Conservation (phyloP, 768 basidiomycete genomes). For the Boletus sensibilis region DNA sequence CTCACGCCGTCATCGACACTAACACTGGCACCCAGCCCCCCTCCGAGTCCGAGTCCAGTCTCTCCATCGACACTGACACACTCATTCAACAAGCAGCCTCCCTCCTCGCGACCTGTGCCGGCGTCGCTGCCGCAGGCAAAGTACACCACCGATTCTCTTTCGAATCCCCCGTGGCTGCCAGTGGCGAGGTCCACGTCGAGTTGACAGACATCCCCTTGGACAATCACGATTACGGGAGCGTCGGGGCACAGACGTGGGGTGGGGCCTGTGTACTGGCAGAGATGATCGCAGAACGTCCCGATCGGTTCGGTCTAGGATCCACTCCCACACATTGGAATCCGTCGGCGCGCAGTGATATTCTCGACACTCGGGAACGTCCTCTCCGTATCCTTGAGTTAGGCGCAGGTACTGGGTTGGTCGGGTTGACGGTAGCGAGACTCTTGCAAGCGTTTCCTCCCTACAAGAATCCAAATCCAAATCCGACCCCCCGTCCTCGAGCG, state of each 20-base stretch:
- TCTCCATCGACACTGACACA: conserved; percentile 26
- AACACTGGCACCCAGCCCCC: background rate
- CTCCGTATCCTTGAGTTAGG: conserved; percentile 53
- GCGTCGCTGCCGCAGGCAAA: conserved; percentile 60
- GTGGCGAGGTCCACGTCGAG: conserved; percentile 34
- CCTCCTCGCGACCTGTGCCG: conserved; percentile 63
- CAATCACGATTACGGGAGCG: conserved; percentile 65
- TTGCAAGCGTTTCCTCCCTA: conserved; percentile 11
- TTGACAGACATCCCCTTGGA: conserved; percentile 70
- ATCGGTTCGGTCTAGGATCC: conserved; percentile 43
- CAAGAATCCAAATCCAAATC: background rate
- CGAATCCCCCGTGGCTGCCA: background rate
- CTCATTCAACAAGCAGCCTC: conserved; percentile 57
- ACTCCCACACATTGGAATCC: background rate
- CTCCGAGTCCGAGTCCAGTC: background rate
- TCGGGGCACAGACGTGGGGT: conserved; percentile 90
- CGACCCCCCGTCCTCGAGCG: background rate
- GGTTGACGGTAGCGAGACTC: conserved; percentile 40
- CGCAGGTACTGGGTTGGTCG: conserved; percentile 57
- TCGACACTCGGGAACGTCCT: background rate
- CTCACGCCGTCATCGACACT: background rate
- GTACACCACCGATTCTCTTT: conserved; percentile 56
- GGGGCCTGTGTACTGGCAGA: conserved; percentile 79
- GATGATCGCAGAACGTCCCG: conserved; percentile 60
- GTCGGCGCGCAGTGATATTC: background rate